Base-by-base conservation (phyloP, 768 basidiomycete genomes). In the Lanmaoa pseudosensibilis region DNA sequence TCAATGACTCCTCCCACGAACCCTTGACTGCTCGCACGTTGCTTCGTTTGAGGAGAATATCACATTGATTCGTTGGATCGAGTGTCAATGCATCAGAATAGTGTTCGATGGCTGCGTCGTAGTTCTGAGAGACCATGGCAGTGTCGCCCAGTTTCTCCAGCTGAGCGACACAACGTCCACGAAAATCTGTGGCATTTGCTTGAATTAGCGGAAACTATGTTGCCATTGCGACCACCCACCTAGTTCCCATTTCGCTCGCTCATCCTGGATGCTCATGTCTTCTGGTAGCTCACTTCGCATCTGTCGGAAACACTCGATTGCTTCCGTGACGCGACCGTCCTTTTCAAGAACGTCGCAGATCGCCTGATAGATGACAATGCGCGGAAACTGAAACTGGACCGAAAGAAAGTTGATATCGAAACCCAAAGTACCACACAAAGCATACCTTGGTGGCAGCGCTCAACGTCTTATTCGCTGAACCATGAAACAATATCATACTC, bases 21-120 rank as follows among this genome's bases (percentile, higher is more conserved):
- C 23, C 2, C 30, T 23, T 36, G 0, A 9, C 3, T 8, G 39
- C 34, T 15, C 18, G 37, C 1, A 18, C 60, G 13, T 50, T 46
- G 32, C 62, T 55, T 0, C 62, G 54, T 40, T 58, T 58, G 4
- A 55, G 8, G 4, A 62, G 36, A 9, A 62, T 39, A 1, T 19
- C 15, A 3, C 0, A 0, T 3, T 0, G 32, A 3, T 46, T 11
- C 3, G 1, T 8, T 1, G 53, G 40, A 1, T 10, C 4, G 2
- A 58, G 25, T 1, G 32, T 16, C 36, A 63, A 11, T 15, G 18
- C 18, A 1, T 10, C 9, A 0, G 62, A 58, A 15, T 36, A 63
- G 3, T 40, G 15, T 19, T 3, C 3, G 10, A 43, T 10, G 0
- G 62, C 54, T 18, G 6, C 48, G 0, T 21, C 6, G 2, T n/a